phyloP scores from a whole-genome alignment of 2,329 filamentous ascomycete genomes.

The Monilinia laxa region DNA sequence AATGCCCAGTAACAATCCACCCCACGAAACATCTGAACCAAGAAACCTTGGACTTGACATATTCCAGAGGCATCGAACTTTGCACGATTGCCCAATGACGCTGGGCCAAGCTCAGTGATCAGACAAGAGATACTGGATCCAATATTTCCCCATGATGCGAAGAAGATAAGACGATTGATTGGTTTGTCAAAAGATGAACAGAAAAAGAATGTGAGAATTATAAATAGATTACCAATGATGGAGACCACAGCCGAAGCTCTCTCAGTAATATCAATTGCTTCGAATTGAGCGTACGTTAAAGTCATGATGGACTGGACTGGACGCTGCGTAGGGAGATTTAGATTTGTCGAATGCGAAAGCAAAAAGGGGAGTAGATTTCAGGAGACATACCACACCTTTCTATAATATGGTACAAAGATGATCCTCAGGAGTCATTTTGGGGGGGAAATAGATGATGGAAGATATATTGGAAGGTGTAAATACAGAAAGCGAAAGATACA shows the following conservation, averaged over 20 bases:
- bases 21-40: conserved; percentile 73
- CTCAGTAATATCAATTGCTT: conserved; percentile 4
- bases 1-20: conserved; percentile 55
- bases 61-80: conserved; percentile 16
- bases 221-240: conserved; percentile 52
- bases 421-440: conserved; percentile 12
- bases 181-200: conserved; percentile 54
- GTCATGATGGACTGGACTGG: neutral
- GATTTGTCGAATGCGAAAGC: neutral
- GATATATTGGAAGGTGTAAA: neutral
- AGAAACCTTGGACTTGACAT: conserved; percentile 70
- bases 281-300: conserved; percentile 22
- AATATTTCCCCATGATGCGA: conserved; percentile 57
- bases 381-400: conserved; percentile 12
- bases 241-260: conserved; percentile 50
- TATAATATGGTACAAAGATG: conserved; percentile 14
- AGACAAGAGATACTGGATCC: conserved; percentile 55
- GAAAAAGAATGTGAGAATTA: conserved; percentile 51
- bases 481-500: neutral
- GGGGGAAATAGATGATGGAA: too few species aligned
- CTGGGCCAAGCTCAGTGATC: conserved; percentile 49
- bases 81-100: neutral
- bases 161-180: conserved; percentile 60
- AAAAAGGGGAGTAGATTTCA: neutral
- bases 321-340: neutral